Evolutionary conservation across 1,139 yeast genomes (phyloP).

Genomic region (Kodamaea sp.): DNA sequence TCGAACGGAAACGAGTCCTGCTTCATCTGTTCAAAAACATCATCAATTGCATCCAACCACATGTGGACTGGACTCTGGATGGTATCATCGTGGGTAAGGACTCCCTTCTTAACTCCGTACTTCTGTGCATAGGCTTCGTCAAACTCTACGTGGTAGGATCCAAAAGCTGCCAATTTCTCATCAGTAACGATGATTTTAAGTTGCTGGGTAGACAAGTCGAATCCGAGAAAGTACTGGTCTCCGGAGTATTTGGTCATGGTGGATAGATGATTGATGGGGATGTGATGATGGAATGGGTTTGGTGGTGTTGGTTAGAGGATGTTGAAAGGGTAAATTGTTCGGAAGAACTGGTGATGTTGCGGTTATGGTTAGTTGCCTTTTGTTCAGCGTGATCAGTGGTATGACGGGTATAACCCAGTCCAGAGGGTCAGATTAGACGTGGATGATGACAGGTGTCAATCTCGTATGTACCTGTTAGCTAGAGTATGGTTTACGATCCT

Average conservation of each 20-base stretch:
- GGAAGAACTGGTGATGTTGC: no score
- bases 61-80: conserved; percentile 79
- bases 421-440: no score
- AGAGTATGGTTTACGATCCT: no score
- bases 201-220: conserved; percentile 90
- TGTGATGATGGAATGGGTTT: no score
- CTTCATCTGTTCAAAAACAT: conserved; percentile 58
- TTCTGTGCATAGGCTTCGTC: conserved; percentile 58
- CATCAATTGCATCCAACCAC: conserved; percentile 87
- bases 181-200: conserved; percentile 73
- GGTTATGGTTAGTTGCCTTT: no score
- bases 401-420: no score
- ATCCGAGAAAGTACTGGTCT: conserved; percentile 55
- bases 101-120: conserved; percentile 73
- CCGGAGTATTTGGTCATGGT: conserved; percentile 15
- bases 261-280: no score
- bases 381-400: no score
- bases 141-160: conserved; percentile 69
- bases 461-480: no score
- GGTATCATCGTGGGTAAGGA: conserved; percentile 50
- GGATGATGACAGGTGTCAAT: no score
- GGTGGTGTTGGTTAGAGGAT: no score
- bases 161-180: conserved; percentile 50
- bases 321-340: no score
- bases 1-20: conserved; percentile 55